A percentile compares a stretch with the other conserved stretches of the same genome.
These are phyloP conservation scores for Testicularia cyperi DNA, from an alignment of 1,284 basidiomycete species.

Conservation along the genomic window DNA sequence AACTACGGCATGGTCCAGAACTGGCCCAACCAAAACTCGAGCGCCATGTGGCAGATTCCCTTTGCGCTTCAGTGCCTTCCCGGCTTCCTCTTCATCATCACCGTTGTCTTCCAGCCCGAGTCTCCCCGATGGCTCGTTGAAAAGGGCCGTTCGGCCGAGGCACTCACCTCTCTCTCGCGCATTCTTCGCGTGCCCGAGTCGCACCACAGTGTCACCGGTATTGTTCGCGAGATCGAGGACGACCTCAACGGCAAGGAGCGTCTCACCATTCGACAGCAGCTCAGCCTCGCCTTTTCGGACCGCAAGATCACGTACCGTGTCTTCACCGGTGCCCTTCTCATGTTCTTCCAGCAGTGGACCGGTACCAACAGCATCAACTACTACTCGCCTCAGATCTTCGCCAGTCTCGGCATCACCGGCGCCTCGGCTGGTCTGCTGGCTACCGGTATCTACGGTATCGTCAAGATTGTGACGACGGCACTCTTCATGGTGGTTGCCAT, in stretches of 20 bases:
- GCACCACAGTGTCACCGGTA: constrained; percentile 20
- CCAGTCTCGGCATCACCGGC: constrained; percentile 49
- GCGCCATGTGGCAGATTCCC: constrained; percentile 49
- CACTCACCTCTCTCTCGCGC: constrained; percentile 14
- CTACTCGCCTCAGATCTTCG: constrained; percentile 46
- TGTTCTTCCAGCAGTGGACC: constrained; percentile 49
- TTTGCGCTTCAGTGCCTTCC: constrained; percentile 56
- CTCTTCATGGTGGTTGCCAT: constrained; percentile 33
- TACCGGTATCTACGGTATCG: constrained; percentile 37
- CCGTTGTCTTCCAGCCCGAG: constrained; percentile 52
- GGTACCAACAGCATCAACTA: constrained; percentile 41
- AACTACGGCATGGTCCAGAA: constrained; percentile 34
- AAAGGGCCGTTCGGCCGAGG: constrained; percentile 24
- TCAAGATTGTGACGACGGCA: constrained; percentile 33
- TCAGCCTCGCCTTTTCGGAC: constrained; percentile 61
- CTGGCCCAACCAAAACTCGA: constrained; percentile 15
- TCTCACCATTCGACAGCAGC: constrained; percentile 54
- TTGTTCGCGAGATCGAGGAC: constrained; percentile 29
- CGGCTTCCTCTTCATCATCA: constrained; percentile 40
- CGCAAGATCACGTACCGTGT: constrained; percentile 58
- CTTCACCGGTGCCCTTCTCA: constrained; percentile 43
- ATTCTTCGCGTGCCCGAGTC: constrained; percentile 8
- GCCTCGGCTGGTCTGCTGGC: constrained; percentile 34
- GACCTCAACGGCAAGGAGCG: constrained; percentile 49
- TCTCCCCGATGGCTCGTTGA: constrained; percentile 55